Evolutionary conservation across 257 asterid species (phyloP), one percentile per base, ranked within the genome.

Genomic region (Solanum dulcamara): DNA sequence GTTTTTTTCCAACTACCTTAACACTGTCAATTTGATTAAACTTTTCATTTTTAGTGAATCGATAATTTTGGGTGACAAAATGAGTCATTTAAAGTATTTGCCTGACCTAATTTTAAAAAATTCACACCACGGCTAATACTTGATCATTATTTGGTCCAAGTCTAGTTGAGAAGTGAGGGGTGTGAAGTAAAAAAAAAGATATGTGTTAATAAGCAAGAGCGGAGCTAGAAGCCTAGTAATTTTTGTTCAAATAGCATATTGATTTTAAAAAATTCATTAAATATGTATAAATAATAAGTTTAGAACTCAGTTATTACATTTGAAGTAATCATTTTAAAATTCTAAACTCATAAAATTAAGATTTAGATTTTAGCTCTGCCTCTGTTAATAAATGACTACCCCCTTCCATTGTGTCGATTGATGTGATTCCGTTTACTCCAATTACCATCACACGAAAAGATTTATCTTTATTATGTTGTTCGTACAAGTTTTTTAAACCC

Each of bases 301-400:
- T 40, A 40, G 44, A 8, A 40, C 44, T 40, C 10, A 40, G 11
- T 40, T 40, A 40, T 57, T 57, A n/a, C 6, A 57, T 57, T 57
- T 57, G 14, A 22, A 57, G 0, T 51, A 51, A 4, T 18, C 18
- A 17, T 18, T 18, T 51, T 53, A 17, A 53, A 53, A 53, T 0
- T n/a, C 0, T 3, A 1, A 10, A 57, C 14, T 10, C 0, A 57
- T n/a, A 57, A 22, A 57, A 57, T 0, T 57, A 57, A 9, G 1
- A 57, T 9, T 10, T 0, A 9, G 1, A 57, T 9, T 10, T 0
- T 57, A 0, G 3, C 7, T 57, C 2, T 0, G 2, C 0, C 10
- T 57, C 0, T 18, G 3, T 67, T 67, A 33, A 7, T 32, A 18
- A 17, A 13, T 15, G 10, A 10, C 5, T 37, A 20, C 0, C 8